A percentile compares a stretch with the other conserved stretches of the same genome.
These are phyloP conservation scores for Sutorius eximius DNA, from an alignment of 1,284 basidiomycete genomes.

Conservation along the genomic window DNA sequence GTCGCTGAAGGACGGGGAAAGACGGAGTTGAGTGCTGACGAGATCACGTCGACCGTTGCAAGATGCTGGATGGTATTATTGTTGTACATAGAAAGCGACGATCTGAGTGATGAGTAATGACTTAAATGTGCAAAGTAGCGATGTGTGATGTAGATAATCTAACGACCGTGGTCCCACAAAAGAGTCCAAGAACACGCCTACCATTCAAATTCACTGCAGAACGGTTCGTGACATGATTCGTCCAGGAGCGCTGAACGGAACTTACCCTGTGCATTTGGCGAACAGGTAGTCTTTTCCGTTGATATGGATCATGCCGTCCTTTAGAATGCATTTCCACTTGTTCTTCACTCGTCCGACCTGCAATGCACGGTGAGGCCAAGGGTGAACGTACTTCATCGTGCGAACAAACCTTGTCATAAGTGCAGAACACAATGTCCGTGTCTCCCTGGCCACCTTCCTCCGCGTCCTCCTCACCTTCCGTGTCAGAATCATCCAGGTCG, in stretches of 20 bases:
- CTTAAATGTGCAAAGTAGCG: slow-evolving; percentile 27
- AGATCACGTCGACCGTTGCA: slow-evolving; percentile 2
- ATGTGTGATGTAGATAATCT: slow-evolving; percentile 25
- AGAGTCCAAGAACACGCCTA: slow-evolving; percentile 18
- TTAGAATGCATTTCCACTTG: slow-evolving; percentile 99
- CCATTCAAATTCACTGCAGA: slow-evolving; percentile 42
- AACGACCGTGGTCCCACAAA: slow-evolving; percentile 11
- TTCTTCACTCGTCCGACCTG: slow-evolving; percentile 98
- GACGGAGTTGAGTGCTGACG: not conserved
- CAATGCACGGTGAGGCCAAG: slow-evolving; percentile 1
- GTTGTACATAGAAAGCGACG: slow-evolving; percentile 25
- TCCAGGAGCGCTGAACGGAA: not conserved
- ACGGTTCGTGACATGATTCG: not conserved
- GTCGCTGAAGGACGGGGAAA: not conserved
- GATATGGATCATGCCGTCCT: slow-evolving; percentile 97
- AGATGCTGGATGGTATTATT: slow-evolving; percentile 15
- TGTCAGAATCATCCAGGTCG: slow-evolving; percentile 93
- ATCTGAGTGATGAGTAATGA: slow-evolving; percentile 18
- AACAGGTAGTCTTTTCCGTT: slow-evolving; percentile 98
- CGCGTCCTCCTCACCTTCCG: slow-evolving; percentile 73
- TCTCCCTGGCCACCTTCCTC: slow-evolving; percentile 72
- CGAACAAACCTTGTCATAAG: slow-evolving; percentile 89
- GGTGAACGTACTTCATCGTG: not conserved
- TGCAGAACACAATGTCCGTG: slow-evolving; percentile 95
- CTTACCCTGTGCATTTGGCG: slow-evolving; percentile 88